Evolutionary conservation across 306 rosid species (phyloP).

Genomic region (Prosopis cineraria): DNA sequence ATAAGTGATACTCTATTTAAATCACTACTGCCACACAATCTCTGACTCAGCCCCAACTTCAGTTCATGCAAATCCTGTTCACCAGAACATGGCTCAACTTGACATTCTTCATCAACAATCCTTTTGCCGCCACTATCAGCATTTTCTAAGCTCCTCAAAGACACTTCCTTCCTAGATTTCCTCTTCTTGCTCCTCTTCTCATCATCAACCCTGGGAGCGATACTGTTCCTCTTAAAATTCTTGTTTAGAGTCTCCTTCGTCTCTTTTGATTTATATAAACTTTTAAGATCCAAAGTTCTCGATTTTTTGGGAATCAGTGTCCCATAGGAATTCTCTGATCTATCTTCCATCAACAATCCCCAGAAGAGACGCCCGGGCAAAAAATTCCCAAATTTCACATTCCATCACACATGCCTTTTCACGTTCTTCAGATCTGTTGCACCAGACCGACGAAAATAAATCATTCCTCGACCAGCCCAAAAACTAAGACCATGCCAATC

Average conservation of each 20-base stretch:
- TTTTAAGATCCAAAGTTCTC: conserved; percentile 78
- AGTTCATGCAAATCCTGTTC: conserved; percentile 42
- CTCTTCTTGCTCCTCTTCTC: conserved; percentile 47
- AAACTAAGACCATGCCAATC: conserved; percentile 40
- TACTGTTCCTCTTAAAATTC: conserved; percentile 55
- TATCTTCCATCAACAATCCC: conserved; percentile 73
- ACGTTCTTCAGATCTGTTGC: conserved; percentile 70
- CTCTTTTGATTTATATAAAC: conserved; percentile 55
- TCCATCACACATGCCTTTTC: conserved; percentile 62
- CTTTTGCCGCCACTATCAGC: conserved; percentile 47
- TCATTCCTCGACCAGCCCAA: conserved; percentile 21
- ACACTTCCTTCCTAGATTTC: conserved; percentile 61
- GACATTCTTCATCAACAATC: conserved; percentile 48
- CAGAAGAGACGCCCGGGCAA: conserved; percentile 50
- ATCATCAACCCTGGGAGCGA: conserved; percentile 40
- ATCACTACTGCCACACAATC: conserved; percentile 43
- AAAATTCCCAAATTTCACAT: conserved; percentile 61
- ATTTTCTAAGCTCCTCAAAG: conserved; percentile 64
- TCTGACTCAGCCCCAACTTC: conserved; percentile 43
- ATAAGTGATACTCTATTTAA: conserved; percentile 44
- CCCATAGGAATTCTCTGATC: conserved; percentile 59
- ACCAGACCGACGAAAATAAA: conserved; percentile 22
- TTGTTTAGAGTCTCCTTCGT: conserved; percentile 36
- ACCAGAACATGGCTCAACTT: conserved; percentile 43
- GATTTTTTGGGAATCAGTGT: conserved; percentile 57